Percentiles rank a stretch among this genome's conserved stretches.
Evolutionary conservation across 2,329 filamentous ascomycete species (phyloP).

Genomic region (Ceratocystis harringtonii): DNA sequence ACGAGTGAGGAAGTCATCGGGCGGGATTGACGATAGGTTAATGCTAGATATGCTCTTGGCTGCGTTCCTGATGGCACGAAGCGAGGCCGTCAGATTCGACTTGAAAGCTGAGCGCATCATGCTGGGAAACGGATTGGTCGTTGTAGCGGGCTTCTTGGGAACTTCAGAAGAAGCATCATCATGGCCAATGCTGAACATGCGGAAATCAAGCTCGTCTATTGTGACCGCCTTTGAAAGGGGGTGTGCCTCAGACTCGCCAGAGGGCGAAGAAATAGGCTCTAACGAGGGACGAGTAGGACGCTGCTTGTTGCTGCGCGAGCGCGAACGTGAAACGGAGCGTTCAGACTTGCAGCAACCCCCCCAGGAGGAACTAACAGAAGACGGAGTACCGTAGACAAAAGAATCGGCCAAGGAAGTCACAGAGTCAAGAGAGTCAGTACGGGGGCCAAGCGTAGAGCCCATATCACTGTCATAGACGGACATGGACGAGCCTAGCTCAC

Average conservation of each 20-base stretch:
- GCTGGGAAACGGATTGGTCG: conserved; percentile 11
- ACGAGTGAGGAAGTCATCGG: conserved; percentile 51
- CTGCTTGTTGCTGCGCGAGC: conserved; percentile 21
- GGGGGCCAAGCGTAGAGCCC: conserved; percentile 36
- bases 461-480: conserved; percentile 31
- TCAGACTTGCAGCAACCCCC: conserved; percentile 24
- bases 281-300: conserved; percentile 32
- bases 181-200: conserved; percentile 19
- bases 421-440: conserved; percentile 45
- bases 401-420: conserved; percentile 45
- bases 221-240: conserved; percentile 35
- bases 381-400: conserved; percentile 33
- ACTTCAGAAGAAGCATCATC: background rate
- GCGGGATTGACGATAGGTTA: conserved; percentile 47
- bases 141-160: background rate
- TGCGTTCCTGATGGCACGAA: conserved; percentile 48
- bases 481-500: conserved; percentile 32
- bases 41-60: conserved; percentile 48
- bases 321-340: conserved; percentile 6
- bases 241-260: conserved; percentile 36
- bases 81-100: conserved; percentile 52
- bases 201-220: conserved; percentile 33
- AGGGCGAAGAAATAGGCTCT: conserved; percentile 41
- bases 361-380: conserved; percentile 35
- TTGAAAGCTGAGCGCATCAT: conserved; percentile 37